These are phyloP conservation scores for Starmerella vaccinii DNA, from an alignment of 805 yeast genomes.

Conservation along the genomic window DNA sequence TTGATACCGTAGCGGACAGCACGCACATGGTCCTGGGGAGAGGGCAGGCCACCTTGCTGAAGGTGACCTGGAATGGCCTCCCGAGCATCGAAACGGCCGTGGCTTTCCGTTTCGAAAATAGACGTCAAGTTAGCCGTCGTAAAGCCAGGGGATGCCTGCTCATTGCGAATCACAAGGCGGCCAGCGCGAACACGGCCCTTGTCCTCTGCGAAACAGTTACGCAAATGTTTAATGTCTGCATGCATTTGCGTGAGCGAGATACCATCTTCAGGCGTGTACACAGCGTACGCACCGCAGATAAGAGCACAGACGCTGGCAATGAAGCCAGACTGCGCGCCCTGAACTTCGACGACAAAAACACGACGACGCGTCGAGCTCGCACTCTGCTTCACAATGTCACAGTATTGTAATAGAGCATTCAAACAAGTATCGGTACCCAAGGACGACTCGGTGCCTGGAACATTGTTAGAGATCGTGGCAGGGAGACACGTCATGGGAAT, in stretches of 20 bases:
- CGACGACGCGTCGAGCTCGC: slow-evolving; percentile 92
- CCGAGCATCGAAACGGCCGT: slow-evolving; percentile 73
- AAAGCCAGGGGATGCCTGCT: slow-evolving; percentile 70
- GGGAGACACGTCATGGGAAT: slow-evolving; percentile 92
- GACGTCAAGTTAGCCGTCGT: slow-evolving; percentile 74
- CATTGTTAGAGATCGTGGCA: slow-evolving; percentile 93
- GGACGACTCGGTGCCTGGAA: slow-evolving; percentile 97
- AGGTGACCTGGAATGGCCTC: slow-evolving; percentile 97
- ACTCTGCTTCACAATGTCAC: slow-evolving; percentile 89
- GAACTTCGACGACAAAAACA: slow-evolving; percentile 93
- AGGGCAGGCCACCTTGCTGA: slow-evolving; percentile 94
- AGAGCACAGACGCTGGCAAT: slow-evolving; percentile 79
- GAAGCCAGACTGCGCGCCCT: slow-evolving; percentile 95
- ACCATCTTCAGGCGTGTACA: slow-evolving; percentile 82
- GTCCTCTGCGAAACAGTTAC: slow-evolving; percentile 59
- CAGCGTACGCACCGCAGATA: slow-evolving; percentile 83
- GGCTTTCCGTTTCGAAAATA: slow-evolving; percentile 68
- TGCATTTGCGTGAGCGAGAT: slow-evolving; percentile 57
- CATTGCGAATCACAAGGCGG: slow-evolving; percentile 72
- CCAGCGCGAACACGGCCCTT: slow-evolving; percentile 76
- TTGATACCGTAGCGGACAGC: slow-evolving; percentile 85
- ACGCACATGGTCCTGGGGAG: slow-evolving; percentile 84
- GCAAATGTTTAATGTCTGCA: slow-evolving; percentile 62
- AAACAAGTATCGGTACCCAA: slow-evolving; percentile 93
- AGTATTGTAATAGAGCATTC: slow-evolving; percentile 79